Conservation (phyloP, 2,329 filamentous ascomycete genomes). For the Pyricularia sp. region DNA sequence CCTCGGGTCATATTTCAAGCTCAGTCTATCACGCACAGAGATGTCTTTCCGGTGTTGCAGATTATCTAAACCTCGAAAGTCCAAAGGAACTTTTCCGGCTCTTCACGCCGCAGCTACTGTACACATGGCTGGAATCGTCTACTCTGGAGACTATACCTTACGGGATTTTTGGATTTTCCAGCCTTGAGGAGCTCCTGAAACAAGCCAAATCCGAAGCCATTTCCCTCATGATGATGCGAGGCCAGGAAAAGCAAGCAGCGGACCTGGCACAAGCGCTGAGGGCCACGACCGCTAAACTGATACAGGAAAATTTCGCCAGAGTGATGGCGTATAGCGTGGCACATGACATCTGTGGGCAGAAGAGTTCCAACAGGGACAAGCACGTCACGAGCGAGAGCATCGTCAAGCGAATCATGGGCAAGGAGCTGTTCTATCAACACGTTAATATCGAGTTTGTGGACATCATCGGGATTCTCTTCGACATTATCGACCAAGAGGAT, state of each 20-base stretch:
- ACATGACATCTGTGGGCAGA: slow-evolving; percentile 48
- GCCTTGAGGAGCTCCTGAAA: slow-evolving; percentile 52
- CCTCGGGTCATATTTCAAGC: slow-evolving; percentile 55
- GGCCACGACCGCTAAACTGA: slow-evolving; percentile 39
- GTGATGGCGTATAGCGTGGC: slow-evolving; percentile 74
- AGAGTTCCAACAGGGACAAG: slow-evolving; percentile 29
- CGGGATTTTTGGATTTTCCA: slow-evolving; percentile 67
- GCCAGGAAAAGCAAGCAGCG: slow-evolving; percentile 48
- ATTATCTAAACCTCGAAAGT: slow-evolving; percentile 48
- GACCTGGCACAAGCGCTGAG: slow-evolving; percentile 47
- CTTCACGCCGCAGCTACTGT: slow-evolving; percentile 80
- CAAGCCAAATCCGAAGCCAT: slow-evolving; percentile 66
- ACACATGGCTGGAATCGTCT: slow-evolving; percentile 70
- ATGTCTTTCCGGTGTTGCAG: slow-evolving; percentile 56
- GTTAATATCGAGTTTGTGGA: slow-evolving; percentile 61
- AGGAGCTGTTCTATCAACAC: slow-evolving; percentile 47
- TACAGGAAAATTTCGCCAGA: slow-evolving; percentile 61
- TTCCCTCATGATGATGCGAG: slow-evolving; percentile 72
- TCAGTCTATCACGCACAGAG: slow-evolving; percentile 58
- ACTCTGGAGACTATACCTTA: slow-evolving; percentile 64
- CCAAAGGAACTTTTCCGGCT: slow-evolving; percentile 63
- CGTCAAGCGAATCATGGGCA: slow-evolving; percentile 57
- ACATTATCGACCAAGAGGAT: slow-evolving; percentile 65
- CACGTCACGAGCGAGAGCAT: slow-evolving; percentile 34
- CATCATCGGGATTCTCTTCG: slow-evolving; percentile 64